Evolutionary conservation across 2,329 filamentous ascomycete genomes (phyloP), one percentile per base, ranked within the genome.

Genomic region (Penicillium sp.): DNA sequence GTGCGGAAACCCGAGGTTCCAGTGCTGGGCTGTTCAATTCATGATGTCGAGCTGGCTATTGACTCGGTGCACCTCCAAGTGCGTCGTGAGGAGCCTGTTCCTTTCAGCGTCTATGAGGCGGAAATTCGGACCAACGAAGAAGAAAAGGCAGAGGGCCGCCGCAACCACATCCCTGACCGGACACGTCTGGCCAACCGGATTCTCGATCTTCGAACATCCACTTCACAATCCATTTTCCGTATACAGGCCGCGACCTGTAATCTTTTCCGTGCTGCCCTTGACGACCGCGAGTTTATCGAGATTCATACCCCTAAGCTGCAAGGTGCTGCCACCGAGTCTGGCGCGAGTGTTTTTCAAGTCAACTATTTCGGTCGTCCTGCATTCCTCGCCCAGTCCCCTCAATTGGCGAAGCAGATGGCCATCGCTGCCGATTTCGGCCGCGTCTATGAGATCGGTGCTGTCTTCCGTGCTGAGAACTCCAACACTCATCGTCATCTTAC

Each of bases 401-500:
- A 97, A 72, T 74, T 97, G 60, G 89, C 90, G 49, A 97, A 97
- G 76, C 92, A 97, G 73, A 93, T 96, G 89, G 84, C 86, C 47
- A 91, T 97, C 38, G 90, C 91, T 5, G 87, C 91, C 27, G 92
- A 97, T 70, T 94, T 96, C 69, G 87, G 88, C 53, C 85, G 87
- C 47, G 92, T 97, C 7, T 97, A 93, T 67, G 92, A 97, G 70
- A 87, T 94, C 60, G 90, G 90, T 14, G 86, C 90, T 2, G 91
- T 97, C 7, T 97, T 97, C 80, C 86, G 92, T 62, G 92, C 92
- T 0, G 92, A 97, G 71, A 95, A 97, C 77, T 95, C 90, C 68
- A 97, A 97, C 73, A 97, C 92, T 0, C 92, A 96, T 67, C 86
- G 92, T 35, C 92, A 97, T 71, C 79, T 97, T 79, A 96, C 92